Percentiles rank a stretch among this genome's conserved stretches.
Conservation (phyloP, 495 filamentous ascomycete species). For the Aspergillus homomorphus region DNA sequence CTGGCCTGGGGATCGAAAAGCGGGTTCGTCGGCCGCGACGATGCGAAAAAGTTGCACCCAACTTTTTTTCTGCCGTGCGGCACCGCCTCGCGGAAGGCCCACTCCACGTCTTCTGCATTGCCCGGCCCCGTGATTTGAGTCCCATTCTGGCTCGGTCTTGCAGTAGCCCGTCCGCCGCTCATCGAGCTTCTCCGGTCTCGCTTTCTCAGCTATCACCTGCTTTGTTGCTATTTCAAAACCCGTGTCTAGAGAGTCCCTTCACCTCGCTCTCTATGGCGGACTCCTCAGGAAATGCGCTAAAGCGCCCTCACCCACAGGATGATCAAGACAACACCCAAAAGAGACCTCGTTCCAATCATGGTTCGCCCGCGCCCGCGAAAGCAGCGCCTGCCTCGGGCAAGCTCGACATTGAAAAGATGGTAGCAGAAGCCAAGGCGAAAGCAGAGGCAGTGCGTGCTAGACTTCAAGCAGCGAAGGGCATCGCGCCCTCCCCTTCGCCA, state of each 20-base stretch:
- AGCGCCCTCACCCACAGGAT: conserved; percentile 57
- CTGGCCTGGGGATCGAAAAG: conserved; percentile 20
- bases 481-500: conserved; percentile 21
- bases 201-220: neutral
- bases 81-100: conserved; percentile 12
- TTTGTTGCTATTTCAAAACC: conserved; percentile 6
- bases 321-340: conserved; percentile 54
- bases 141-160: neutral
- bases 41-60: conserved; percentile 24
- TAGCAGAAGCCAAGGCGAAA: conserved; percentile 61
- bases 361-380: conserved; percentile 48
- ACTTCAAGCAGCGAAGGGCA: conserved; percentile 44
- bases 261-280: conserved; percentile 47
- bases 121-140: no score
- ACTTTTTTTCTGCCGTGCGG: conserved; percentile 27
- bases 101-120: no score
- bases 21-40: conserved; percentile 23
- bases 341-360: conserved; percentile 57
- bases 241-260: conserved; percentile 18
- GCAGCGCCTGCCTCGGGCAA: conserved; percentile 38
- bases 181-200: neutral
- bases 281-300: conserved; percentile 47
- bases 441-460: conserved; percentile 58
- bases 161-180: neutral
- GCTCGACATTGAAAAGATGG: conserved; percentile 57